Conservation (phyloP, 164 flowering plant genomes). For the Chimonanthus praecox region DNA sequence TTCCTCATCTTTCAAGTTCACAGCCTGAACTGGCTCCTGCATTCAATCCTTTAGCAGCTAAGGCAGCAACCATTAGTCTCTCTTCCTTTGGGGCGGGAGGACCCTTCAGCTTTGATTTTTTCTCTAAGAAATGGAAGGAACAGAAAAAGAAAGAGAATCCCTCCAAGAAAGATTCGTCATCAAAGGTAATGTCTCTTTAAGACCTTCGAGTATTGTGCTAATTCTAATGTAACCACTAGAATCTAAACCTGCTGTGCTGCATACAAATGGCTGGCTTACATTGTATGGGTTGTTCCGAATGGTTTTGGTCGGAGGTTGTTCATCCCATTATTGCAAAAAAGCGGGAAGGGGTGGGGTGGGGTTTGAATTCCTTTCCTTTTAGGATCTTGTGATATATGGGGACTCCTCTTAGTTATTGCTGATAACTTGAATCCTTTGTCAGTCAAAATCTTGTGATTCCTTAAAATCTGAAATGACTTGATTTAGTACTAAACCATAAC, state of each 20-base stretch:
- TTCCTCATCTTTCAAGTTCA: conserved; percentile 9
- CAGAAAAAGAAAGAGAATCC: conserved; percentile 34
- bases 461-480: no score
- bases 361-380: neutral
- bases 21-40: conserved; percentile 31
- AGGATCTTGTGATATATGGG: no score
- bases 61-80: conserved; percentile 66
- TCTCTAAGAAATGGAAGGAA: conserved; percentile 48
- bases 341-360: neutral
- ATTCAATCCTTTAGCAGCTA: conserved; percentile 70
- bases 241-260: neutral
- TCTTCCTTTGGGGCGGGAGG: conserved; percentile 75
- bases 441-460: no score
- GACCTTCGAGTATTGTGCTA: neutral
- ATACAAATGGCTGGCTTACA: neutral
- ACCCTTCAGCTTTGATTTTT: conserved; percentile 60
- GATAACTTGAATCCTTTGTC: no score
- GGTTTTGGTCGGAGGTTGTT: no score
- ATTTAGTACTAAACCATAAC: no score
- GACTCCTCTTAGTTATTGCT: no score
- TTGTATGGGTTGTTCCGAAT: neutral
- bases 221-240: neutral
- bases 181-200: conserved; percentile 29
- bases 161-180: conserved; percentile 30
- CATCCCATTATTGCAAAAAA: no score